Conservation (phyloP, 768 basidiomycete genomes). For the Mrakia frigida region DNA sequence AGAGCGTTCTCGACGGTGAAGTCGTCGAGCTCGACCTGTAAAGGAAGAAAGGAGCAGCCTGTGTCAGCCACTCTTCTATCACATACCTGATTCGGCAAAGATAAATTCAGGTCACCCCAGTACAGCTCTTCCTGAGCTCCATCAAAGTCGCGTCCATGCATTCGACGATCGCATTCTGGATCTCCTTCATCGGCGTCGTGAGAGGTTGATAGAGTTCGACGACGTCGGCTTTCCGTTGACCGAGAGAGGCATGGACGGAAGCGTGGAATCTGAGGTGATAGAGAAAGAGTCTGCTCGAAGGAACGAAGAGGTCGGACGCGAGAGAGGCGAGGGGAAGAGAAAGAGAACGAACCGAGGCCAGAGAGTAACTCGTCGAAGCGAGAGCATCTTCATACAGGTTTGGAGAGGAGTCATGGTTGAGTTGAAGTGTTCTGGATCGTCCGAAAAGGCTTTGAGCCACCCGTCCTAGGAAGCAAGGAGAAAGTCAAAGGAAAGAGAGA, state of each 20-base stretch:
- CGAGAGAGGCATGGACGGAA: constrained; percentile 72
- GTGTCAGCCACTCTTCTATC: background rate
- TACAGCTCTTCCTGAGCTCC: constrained; percentile 83
- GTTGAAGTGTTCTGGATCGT: constrained; percentile 91
- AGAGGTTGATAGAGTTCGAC: constrained; percentile 83
- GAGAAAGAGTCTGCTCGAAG: background rate
- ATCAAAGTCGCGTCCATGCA: constrained; percentile 87
- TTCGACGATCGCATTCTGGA: constrained; percentile 84
- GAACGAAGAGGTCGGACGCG: background rate
- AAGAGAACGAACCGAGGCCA: constrained; percentile 66
- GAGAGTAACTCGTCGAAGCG: constrained; percentile 79
- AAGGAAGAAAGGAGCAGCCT: background rate
- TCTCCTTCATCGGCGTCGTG: constrained; percentile 80
- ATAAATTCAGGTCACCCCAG: too few species aligned
- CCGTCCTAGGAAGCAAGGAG: constrained; percentile 50
- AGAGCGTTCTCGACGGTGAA: constrained; percentile 88
- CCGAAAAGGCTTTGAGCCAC: constrained; percentile 94
- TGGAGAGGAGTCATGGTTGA: constrained; percentile 85
- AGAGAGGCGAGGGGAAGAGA: background rate
- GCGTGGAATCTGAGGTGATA: constrained; percentile 69
- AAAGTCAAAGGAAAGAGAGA: background rate
- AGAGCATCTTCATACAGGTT: constrained; percentile 87
- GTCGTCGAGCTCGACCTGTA: constrained; percentile 86
- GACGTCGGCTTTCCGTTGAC: constrained; percentile 80
- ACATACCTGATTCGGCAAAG: too few species aligned